Base-by-base conservation (phyloP, 345 rosid species). In the Ceriops decandra region DNA sequence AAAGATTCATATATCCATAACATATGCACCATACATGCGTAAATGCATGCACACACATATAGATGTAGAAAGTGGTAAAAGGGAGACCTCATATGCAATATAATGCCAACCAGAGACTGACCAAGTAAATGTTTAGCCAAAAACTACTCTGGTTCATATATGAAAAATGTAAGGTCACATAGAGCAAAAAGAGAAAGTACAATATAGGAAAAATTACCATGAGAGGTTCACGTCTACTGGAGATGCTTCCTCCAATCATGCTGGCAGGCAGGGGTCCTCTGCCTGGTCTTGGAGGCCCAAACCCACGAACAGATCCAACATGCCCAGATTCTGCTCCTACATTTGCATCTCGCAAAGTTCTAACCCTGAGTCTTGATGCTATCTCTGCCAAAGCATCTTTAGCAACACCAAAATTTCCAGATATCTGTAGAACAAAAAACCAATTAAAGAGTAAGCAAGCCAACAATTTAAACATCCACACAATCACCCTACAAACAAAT, bases 321-420 rank as follows among this genome's bases (percentile, higher is more conserved):
- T 78, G 54, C 69, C 71, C 68, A 70, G 82, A 72, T 70, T 78
- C 82, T 15, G 51, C 74, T 68, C 79, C 82, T 59, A 64, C 68
- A 78, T 77, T 80, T 42, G 70, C 77, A 74, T 84, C 90, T 53
- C 84, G 77, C 68, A 84, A 67, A 54, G 86, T 82, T 77, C 88
- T 86, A 16, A 38, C 78, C 71, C 85, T 76, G 56, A 83, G 74
- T 73, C 89, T 81, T 21, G 82, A 76, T 49, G 83, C 81, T 62
- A 85, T 75, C 80, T 81, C 89, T 33, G 81, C 74, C 75, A 87
- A 58, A 71, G 86, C 91, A 76, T 85, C 87, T 82, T 71, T 80
- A 63, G 86, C 86, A 62, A 80, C 81, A 63, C 67, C 71, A 69
- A 75, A 67, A 79, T 74, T 83, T 68, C 91, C 89, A 20, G 86